These are phyloP conservation scores for Colletotrichum godetiae DNA, from an alignment of 2,329 filamentous ascomycete species.

Conservation along the genomic window DNA sequence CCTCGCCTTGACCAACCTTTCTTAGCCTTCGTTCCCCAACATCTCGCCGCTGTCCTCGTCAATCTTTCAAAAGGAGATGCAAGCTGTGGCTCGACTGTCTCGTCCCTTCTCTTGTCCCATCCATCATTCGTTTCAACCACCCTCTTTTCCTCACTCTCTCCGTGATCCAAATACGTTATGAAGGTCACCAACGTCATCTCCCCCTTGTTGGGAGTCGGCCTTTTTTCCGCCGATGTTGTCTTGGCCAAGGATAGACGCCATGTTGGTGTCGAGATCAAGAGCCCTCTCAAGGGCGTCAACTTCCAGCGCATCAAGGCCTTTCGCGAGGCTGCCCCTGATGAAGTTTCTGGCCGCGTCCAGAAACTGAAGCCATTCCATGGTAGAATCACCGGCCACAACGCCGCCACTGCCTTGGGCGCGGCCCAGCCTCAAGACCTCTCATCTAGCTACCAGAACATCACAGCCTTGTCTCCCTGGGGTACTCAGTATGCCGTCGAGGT, in stretches of 20 bases:
- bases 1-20: neutral
- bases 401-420: slow-evolving; percentile 44
- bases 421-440: slow-evolving; percentile 31
- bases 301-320: slow-evolving; percentile 49
- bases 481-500: slow-evolving; percentile 57
- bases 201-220: slow-evolving; percentile 16
- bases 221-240: slow-evolving; percentile 5
- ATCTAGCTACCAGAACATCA: slow-evolving; percentile 50
- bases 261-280: slow-evolving; percentile 43
- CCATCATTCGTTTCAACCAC: slow-evolving; percentile 16
- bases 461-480: slow-evolving; percentile 49
- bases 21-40: neutral
- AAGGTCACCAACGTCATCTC: slow-evolving; percentile 17
- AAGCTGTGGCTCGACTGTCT: neutral
- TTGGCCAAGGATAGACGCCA: slow-evolving; percentile 21
- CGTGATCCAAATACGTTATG: slow-evolving; percentile 15
- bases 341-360: slow-evolving; percentile 44
- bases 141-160: neutral
- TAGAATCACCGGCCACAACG: slow-evolving; percentile 40
- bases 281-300: slow-evolving; percentile 50
- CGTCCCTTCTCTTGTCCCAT: neutral
- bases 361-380: slow-evolving; percentile 46
- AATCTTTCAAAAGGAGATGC: neutral
- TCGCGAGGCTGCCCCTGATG: slow-evolving; percentile 42
- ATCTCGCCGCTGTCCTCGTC: neutral